Percentiles rank a stretch among this genome's conserved stretches.
phyloP scores from a whole-genome alignment of 1,284 basidiomycete species.

The Hymenochaete sp. region DNA sequence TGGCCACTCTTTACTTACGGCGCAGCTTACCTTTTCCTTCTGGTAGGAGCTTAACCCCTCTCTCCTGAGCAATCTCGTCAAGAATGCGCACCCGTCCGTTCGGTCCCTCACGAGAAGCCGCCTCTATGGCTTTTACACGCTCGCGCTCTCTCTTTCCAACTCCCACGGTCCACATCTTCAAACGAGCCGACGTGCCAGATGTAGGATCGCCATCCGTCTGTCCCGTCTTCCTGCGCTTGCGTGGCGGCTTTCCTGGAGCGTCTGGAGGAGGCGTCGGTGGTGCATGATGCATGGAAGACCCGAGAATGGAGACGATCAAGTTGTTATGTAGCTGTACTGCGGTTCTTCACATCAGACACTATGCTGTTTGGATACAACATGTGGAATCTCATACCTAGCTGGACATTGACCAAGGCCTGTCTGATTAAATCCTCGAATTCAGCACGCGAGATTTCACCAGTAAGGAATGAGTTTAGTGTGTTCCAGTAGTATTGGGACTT shows the following conservation, averaged over 20 bases:
- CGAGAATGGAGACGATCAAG: slow-evolving; percentile 71
- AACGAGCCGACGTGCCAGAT: slow-evolving; percentile 47
- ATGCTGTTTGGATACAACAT: not conserved
- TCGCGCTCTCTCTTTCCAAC: slow-evolving; percentile 67
- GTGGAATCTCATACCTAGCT: slow-evolving; percentile 38
- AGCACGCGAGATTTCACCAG: slow-evolving; percentile 55
- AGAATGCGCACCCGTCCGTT: slow-evolving; percentile 37
- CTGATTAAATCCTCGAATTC: slow-evolving; percentile 70
- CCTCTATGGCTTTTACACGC: slow-evolving; percentile 43
- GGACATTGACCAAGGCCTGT: slow-evolving; percentile 51
- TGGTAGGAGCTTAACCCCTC: slow-evolving; percentile 49
- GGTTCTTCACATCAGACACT: too few species aligned
- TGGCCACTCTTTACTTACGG: not conserved
- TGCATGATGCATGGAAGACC: slow-evolving; percentile 60
- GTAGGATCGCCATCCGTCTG: slow-evolving; percentile 48
- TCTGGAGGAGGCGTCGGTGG: slow-evolving; percentile 55
- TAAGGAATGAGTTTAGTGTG: slow-evolving; percentile 54
- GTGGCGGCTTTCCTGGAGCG: slow-evolving; percentile 46
- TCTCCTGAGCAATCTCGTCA: slow-evolving; percentile 65
- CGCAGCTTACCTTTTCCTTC: slow-evolving; percentile 52
- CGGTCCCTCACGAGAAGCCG: slow-evolving; percentile 28
- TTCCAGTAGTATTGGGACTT: slow-evolving; percentile 57
- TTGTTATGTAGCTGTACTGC: slow-evolving; percentile 77
- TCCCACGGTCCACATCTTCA: slow-evolving; percentile 70
- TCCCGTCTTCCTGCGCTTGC: slow-evolving; percentile 61